These are phyloP conservation scores for Cladophialophora chaetospira DNA, from an alignment of 2,329 filamentous ascomycete genomes.

Conservation along the genomic window DNA sequence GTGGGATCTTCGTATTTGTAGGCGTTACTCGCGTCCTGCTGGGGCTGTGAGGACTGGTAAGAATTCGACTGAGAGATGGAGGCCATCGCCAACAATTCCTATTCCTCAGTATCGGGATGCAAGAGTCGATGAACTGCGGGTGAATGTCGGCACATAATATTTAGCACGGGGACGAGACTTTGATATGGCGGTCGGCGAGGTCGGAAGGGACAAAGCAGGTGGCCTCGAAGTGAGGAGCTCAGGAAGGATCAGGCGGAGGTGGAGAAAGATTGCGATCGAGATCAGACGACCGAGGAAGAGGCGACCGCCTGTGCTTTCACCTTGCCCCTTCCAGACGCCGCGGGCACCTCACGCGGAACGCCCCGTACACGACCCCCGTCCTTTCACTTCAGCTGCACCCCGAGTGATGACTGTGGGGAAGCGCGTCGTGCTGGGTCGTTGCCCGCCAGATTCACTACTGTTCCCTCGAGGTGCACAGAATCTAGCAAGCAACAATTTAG, in stretches of 20 bases:
- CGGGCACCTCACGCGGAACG: background rate
- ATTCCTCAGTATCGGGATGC: conserved; percentile 2
- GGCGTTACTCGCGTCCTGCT: conserved; percentile 20
- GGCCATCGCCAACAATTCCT: conserved; percentile 20
- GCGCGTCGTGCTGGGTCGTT: background rate
- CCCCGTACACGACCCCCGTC: background rate
- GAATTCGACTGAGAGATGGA: conserved; percentile 23
- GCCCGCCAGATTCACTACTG: background rate
- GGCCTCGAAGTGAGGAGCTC: background rate
- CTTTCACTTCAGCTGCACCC: background rate
- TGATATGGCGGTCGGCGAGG: conserved; percentile 11
- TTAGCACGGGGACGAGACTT: background rate
- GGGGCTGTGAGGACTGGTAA: conserved; percentile 20
- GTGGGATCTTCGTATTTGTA: conserved; percentile 30
- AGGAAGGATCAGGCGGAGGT: conserved; percentile 1
- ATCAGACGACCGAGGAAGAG: background rate
- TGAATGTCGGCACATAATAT: conserved; percentile 28
- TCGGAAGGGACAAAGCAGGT: conserved; percentile 8
- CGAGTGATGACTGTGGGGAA: background rate
- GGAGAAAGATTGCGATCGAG: conserved; percentile 1
- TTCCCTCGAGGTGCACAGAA: background rate
- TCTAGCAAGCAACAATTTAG: background rate
- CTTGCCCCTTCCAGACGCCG: background rate
- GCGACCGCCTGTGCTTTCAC: background rate
- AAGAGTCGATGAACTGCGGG: conserved; percentile 17